Evolutionary conservation across 164 flowering plant species (phyloP), one percentile per base, ranked within the genome.

Genomic region (Litsea cubeba): DNA sequence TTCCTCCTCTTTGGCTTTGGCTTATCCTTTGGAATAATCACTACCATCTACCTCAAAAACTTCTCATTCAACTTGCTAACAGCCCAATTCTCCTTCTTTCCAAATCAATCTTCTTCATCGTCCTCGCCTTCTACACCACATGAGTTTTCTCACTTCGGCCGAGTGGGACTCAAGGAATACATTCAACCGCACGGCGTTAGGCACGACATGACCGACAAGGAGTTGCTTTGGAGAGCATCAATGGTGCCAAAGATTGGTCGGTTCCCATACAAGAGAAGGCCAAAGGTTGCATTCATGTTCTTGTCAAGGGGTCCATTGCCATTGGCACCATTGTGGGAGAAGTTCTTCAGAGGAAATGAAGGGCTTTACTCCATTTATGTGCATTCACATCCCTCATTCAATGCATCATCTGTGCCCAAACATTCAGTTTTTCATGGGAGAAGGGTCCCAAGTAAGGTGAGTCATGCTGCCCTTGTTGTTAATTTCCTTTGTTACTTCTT

Each of bases 261-360:
- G 30, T 76, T 65, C 58, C 89, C 90, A 3, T 82, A 74, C 69
- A 63, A 75, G n/a, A 68, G 82, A 5, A 73, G 67, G 1, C 88
- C 88, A 0, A 87, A 88, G 76, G 82, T 88, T 35, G 89, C 92
- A 5, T 88, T 88, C 88, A 35, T 88, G 85, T 88, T 87, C 79
- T 70, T 87, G 81, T 80, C 84, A 1, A 85, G 70, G 58, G 85
- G 88, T 1, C 78, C 79, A 3, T 75, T 87, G 51, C 26, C 78
- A 17, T 50, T 87, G 78, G 90, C 88, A 49, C 88, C 90, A 12
- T 71, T 89, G 46, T 89, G 90, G 92, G 90, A 89, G 76, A 77
- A 71, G 54, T 89, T 89, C 78, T 89, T 87, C 80, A 70, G 76
- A 50, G 92, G 92, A 8, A 71, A 87, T 75, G 81, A 82, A 68